These are phyloP conservation scores for Ustilago tritici DNA, from an alignment of 1,284 basidiomycete genomes.

Conservation along the genomic window DNA sequence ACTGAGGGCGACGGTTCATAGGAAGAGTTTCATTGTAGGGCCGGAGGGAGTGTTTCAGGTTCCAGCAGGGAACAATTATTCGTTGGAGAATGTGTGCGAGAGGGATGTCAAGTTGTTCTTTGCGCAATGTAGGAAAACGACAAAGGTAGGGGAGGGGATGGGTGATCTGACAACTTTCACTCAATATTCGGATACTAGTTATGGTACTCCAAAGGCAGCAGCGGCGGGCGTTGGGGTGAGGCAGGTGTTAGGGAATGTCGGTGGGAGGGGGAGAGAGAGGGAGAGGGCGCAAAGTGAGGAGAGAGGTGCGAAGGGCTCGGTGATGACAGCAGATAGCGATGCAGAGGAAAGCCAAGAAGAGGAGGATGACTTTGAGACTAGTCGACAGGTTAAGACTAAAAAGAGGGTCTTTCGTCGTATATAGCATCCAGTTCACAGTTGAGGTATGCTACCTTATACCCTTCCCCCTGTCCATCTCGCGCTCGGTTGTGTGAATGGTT, in stretches of 20 bases:
- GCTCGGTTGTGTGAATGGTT: too few species aligned
- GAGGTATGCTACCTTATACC: not conserved
- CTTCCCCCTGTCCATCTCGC: too few species aligned
- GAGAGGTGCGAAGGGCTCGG: not conserved
- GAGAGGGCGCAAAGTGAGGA: not conserved
- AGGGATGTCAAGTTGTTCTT: conserved; percentile 89
- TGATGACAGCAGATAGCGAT: conserved; percentile 21
- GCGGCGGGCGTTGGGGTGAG: not conserved
- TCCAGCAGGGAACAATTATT: conserved; percentile 89
- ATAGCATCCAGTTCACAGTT: not conserved
- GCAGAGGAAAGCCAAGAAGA: conserved; percentile 28
- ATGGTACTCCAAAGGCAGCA: conserved; percentile 15
- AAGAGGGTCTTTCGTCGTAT: conserved; percentile 25
- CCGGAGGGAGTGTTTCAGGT: conserved; percentile 90
- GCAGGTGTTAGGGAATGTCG: not conserved
- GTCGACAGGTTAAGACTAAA: conserved; percentile 33
- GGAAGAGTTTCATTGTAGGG: conserved; percentile 81
- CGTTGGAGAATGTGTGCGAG: conserved; percentile 85
- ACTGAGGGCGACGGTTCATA: conserved; percentile 84
- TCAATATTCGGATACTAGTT: conserved; percentile 44
- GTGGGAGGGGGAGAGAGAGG: not conserved
- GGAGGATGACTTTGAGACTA: conserved; percentile 47
- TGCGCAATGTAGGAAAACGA: conserved; percentile 83
- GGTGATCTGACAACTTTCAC: conserved; percentile 43
- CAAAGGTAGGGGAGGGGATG: conserved; percentile 21